Base-by-base conservation (phyloP, 2,329 filamentous ascomycete species). In the Aspergillus sp. region DNA sequence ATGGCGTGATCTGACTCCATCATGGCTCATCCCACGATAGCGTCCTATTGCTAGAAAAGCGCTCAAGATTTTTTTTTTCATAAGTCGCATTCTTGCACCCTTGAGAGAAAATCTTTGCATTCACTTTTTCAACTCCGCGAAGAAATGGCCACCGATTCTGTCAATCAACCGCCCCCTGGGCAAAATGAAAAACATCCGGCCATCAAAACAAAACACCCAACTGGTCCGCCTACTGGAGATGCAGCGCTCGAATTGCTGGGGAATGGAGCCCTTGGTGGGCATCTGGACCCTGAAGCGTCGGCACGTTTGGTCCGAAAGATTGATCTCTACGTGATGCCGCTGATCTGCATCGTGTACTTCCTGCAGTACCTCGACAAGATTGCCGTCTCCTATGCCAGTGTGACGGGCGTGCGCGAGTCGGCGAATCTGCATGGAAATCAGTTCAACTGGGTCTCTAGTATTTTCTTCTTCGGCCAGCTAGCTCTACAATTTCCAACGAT, bases 371-470 rank as follows among this genome's bases (percentile, higher is more conserved):
- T 72, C 18, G 71, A 72, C 46, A 69, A 69, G 26, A 63, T 63
- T 32, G 62, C 65, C 12, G 57, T 71, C 49, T 63, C 61, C 26
- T 72, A 72, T 31, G 68, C 67, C 36, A 67, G 67, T 24, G 63
- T 73, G 18, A 73, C 68, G 2, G 71, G 70, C 1, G 49, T 74
- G 20, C 64, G 65, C 4, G 55, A 64, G 51, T 73, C 75, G 1
- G 67, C 71, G 0, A 68, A 77, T 3, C 71, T 81, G 0, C 66
- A 69, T 4, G 80, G 75, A 4, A 78, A 75, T 39, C 70, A 77
- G 54, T 81, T 80, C 63, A 79, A 77, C 49, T 81, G 80, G 75
- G 72, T 78, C 1, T 74, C 71, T 14, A 74, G 73, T 58, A 65
- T 67, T 6, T 67, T 67, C 55, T 66, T 62, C 53, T 67, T 67